Conservation (phyloP, 1,284 basidiomycete genomes). For the Cryptococcus deneoformans region DNA sequence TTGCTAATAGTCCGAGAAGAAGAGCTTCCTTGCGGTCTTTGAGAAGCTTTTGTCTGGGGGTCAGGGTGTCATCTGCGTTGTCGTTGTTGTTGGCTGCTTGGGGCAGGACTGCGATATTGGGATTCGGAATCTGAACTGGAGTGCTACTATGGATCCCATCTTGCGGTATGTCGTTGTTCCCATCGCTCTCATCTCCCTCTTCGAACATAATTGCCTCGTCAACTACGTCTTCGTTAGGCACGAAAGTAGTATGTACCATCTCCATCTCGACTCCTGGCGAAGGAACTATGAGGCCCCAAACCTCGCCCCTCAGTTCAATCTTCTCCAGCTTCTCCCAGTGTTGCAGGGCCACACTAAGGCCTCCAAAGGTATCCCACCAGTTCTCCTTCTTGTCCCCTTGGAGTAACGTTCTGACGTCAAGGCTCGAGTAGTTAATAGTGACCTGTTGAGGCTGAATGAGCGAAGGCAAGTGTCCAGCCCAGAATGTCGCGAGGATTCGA, state of each 20-base stretch:
- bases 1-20: constrained; percentile 5
- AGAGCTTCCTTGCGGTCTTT: constrained; percentile 2
- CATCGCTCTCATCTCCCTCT: not conserved
- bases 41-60: constrained; percentile 7
- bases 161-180: not conserved
- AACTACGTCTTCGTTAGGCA: not conserved
- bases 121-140: too few species aligned
- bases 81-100: not conserved
- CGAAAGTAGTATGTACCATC: constrained; percentile 7
- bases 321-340: constrained; percentile 9
- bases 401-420: constrained; percentile 2
- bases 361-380: constrained; percentile 12
- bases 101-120: too few species aligned
- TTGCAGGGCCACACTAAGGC: constrained; percentile 10
- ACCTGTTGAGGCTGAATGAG: constrained; percentile 9
- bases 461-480: constrained; percentile 9
- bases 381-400: constrained; percentile 1
- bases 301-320: constrained; percentile 7
- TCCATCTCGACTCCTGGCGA: constrained; percentile 6
- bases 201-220: not conserved
- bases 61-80: not conserved
- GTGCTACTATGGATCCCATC: too few species aligned
- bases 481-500: constrained; percentile 12
- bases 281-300: constrained; percentile 11
- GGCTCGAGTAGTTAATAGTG: constrained; percentile 6